Evolutionary conservation across 2,329 filamentous ascomycete genomes (phyloP).

Genomic region (Neophaeococcomyces mojaviensis): DNA sequence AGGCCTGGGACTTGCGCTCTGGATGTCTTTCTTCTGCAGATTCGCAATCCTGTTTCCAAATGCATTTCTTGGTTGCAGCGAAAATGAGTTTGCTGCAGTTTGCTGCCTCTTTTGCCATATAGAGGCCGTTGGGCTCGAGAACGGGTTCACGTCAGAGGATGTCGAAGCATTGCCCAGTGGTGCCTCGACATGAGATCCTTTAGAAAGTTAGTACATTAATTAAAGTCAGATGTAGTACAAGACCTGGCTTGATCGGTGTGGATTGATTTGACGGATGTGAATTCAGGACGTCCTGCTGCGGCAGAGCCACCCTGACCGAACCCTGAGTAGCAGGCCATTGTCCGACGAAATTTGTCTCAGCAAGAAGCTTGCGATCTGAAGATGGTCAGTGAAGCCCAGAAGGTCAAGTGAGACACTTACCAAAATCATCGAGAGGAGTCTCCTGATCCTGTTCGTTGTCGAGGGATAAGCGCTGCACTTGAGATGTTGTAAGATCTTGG

Average conservation of each 20-base stretch:
- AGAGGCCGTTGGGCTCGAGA: conserved; percentile 15
- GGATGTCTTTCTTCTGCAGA: not conserved
- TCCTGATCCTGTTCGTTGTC: conserved; percentile 6
- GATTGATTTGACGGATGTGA: not conserved
- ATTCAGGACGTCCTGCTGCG: not conserved
- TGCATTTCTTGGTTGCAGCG: not conserved
- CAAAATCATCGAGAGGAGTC: conserved; percentile 18
- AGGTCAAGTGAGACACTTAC: conserved; percentile 8
- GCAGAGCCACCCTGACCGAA: conserved; percentile 5
- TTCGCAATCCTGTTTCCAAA: conserved; percentile 1
- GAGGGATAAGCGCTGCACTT: not conserved
- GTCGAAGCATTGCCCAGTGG: not conserved
- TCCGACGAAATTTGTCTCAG: conserved; percentile 6
- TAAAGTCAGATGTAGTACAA: no score
- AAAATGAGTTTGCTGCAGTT: not conserved
- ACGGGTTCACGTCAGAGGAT: conserved; percentile 12
- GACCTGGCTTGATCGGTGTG: no score
- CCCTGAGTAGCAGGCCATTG: not conserved
- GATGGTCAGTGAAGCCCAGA: conserved; percentile 3
- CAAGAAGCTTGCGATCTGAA: conserved; percentile 16
- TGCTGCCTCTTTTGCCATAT: conserved; percentile 12
- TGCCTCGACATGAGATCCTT: not conserved
- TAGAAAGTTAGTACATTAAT: not conserved
- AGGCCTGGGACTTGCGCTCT: no score
- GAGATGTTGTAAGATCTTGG: conserved; percentile 4